phyloP scores from a whole-genome alignment of 1,139 yeast genomes.

The Sugiyamaella sp. region DNA sequence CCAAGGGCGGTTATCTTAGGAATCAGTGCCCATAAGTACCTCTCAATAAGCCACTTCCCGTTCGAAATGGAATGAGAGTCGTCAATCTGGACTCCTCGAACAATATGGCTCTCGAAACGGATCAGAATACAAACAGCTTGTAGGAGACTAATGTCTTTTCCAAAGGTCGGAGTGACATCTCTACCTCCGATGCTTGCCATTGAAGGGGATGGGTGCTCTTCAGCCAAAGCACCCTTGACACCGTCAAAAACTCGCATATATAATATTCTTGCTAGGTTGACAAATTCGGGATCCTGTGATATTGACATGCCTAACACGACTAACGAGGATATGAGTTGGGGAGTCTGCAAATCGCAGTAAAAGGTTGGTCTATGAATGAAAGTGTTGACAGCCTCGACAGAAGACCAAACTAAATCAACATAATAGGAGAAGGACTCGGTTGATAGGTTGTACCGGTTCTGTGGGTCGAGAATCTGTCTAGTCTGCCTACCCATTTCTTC shows the following conservation, averaged over 20 bases:
- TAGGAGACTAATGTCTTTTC: slow-evolving; percentile 30
- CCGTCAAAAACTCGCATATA: slow-evolving; percentile 26
- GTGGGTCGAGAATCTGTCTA: slow-evolving; percentile 21
- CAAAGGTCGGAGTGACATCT: slow-evolving; percentile 15
- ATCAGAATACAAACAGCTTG: slow-evolving; percentile 37
- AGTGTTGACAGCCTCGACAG: slow-evolving; percentile 30
- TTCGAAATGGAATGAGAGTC: slow-evolving; percentile 23
- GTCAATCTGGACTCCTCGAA: slow-evolving; percentile 23
- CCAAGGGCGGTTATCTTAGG: slow-evolving; percentile 25
- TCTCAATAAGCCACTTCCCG: slow-evolving; percentile 30
- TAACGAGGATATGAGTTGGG: slow-evolving; percentile 43
- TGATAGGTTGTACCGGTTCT: slow-evolving; percentile 12
- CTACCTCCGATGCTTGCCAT: slow-evolving; percentile 17
- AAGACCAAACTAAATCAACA: slow-evolving; percentile 34
- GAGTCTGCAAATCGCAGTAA: slow-evolving; percentile 40
- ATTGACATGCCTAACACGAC: slow-evolving; percentile 47
- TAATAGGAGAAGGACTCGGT: slow-evolving; percentile 27
- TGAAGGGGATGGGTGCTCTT: slow-evolving; percentile 12
- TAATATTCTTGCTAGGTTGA: slow-evolving; percentile 28
- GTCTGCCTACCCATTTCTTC: slow-evolving; percentile 14
- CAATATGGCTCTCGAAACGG: slow-evolving; percentile 35
- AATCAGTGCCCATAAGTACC: slow-evolving; percentile 27
- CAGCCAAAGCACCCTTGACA: slow-evolving; percentile 20
- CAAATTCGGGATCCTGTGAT: slow-evolving; percentile 24
- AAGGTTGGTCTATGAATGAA: slow-evolving; percentile 49